These are phyloP conservation scores for Penicillium cataractarum DNA, from an alignment of 495 filamentous ascomycete species.

Conservation along the genomic window DNA sequence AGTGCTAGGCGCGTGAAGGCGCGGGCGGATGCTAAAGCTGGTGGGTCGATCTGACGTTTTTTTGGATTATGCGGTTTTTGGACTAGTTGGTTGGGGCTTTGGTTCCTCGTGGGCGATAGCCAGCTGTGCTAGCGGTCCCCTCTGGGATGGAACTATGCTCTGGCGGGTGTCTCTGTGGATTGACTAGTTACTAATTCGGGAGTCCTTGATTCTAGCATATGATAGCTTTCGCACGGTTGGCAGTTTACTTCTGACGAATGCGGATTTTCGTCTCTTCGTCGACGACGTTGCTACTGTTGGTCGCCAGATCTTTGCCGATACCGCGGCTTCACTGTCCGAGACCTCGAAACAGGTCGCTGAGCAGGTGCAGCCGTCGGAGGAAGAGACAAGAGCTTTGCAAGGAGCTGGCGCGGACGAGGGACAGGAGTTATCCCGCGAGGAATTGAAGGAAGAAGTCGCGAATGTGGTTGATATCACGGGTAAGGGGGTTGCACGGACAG, in stretches of 20 bases:
- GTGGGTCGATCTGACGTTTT: conserved; percentile 46
- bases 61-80: neutral
- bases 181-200: conserved; percentile 23
- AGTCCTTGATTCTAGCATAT: conserved; percentile 59
- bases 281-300: conserved; percentile 79
- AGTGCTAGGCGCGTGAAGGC: conserved; percentile 66
- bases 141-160: neutral
- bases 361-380: conserved; percentile 65
- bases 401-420: conserved; percentile 60
- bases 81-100: neutral
- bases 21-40: conserved; percentile 77
- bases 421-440: conserved; percentile 56
- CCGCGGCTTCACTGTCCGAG: conserved; percentile 73
- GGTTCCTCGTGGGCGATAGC: neutral
- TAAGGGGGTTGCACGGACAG: conserved; percentile 66
- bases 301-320: conserved; percentile 85
- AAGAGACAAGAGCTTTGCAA: conserved; percentile 60
- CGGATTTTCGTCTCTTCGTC: conserved; percentile 86
- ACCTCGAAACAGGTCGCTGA: conserved; percentile 73
- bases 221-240: conserved; percentile 83
- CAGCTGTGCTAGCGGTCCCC: neutral
- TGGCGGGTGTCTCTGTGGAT: neutral
- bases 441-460: conserved; percentile 62
- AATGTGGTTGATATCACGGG: conserved; percentile 67
- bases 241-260: conserved; percentile 81